These are phyloP conservation scores for Lecanicillium sp. DNA, from an alignment of 2,329 filamentous ascomycete species.

Conservation along the genomic window DNA sequence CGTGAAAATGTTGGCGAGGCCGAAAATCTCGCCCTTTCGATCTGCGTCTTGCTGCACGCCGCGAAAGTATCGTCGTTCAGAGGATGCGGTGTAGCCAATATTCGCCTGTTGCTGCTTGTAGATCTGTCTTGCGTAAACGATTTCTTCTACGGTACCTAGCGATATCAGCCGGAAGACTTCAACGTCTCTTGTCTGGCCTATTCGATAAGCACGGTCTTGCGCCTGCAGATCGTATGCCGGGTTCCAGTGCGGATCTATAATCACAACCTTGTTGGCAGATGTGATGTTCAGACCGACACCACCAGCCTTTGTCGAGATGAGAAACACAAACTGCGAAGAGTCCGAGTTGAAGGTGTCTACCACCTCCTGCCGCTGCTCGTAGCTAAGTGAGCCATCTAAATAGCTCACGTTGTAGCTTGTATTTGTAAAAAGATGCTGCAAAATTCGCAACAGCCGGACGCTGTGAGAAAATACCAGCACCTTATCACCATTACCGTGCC, in stretches of 20 bases:
- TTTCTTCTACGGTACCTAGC: slow-evolving; percentile 90
- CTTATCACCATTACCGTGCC: slow-evolving; percentile 86
- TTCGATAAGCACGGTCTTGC: slow-evolving; percentile 91
- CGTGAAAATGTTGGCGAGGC: slow-evolving; percentile 75
- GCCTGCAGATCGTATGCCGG: slow-evolving; percentile 90
- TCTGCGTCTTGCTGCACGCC: slow-evolving; percentile 79
- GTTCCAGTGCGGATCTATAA: slow-evolving; percentile 97
- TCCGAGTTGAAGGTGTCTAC: slow-evolving; percentile 92
- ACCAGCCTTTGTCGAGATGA: slow-evolving; percentile 90
- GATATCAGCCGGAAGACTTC: slow-evolving; percentile 91
- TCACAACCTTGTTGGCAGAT: slow-evolving; percentile 94
- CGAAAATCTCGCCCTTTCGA: slow-evolving; percentile 91
- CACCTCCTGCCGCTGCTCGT: slow-evolving; percentile 70
- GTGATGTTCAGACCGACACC: slow-evolving; percentile 95
- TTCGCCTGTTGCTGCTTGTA: slow-evolving; percentile 99
- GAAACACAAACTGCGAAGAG: slow-evolving; percentile 80
- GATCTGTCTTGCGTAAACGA: slow-evolving; percentile 92
- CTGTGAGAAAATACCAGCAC: slow-evolving; percentile 93
- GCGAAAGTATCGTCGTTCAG: slow-evolving; percentile 89
- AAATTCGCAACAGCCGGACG: slow-evolving; percentile 73
- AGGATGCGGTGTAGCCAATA: slow-evolving; percentile 89
- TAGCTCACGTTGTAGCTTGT: slow-evolving; percentile 90
- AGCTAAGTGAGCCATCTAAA: slow-evolving; percentile 74
- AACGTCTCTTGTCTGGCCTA: slow-evolving; percentile 85
- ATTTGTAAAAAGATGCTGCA: slow-evolving; percentile 77